Base-by-base conservation (phyloP, 2,329 filamentous ascomycete species). In the Colletotrichum tropicicola region DNA sequence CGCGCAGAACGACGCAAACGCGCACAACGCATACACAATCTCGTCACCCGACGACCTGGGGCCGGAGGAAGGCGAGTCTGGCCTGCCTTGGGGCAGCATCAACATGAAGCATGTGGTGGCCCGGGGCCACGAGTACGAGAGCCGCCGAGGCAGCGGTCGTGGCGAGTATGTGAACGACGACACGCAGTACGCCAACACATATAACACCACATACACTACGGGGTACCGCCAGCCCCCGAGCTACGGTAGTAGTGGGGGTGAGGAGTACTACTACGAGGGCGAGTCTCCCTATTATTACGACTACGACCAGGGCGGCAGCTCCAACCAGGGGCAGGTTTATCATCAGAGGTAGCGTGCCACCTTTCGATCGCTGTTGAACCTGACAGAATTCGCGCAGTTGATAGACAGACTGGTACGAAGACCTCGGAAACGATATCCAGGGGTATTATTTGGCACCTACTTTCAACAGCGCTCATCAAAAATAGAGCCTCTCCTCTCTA, bases 51-150 rank as follows among this genome's bases (percentile, higher is more conserved):
- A 81, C 13, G 87, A 91, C 41, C 80, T 91, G 35, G 77, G 76
- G 63, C 73, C 72, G 35, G 83, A 85, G 51, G 82, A 85, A 12
- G 81, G 87, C 3, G 80, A 87, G 6, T 89, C 89, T 0, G 91
- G 91, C 0, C 79, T 93, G 3, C 91, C 91, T 0, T 93, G 91
- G 91, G 91, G 91, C 35, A 85, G 89, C 19, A 76, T 92, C 68
- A 91, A 85, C 66, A 83, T 93, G 77, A 83, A 80, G 39, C 82
- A 84, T 69, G 79, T 87, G 25, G 75, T 87, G 0, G 75, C 81
- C 7, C 78, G 80, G 53, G 85, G 85, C 47, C 83, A 86, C 70
- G 84, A 85, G 69, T 76, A 76, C 7, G 78, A 81, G 63, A 82
- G 81, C 69, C 77, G 78, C 30, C 79, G 79, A 8, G 80, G 79